Percentiles rank a stretch among this genome's conserved stretches.
phyloP scores from a whole-genome alignment of 768 basidiomycete genomes.

The Tylopilus rubrobrunneus region DNA sequence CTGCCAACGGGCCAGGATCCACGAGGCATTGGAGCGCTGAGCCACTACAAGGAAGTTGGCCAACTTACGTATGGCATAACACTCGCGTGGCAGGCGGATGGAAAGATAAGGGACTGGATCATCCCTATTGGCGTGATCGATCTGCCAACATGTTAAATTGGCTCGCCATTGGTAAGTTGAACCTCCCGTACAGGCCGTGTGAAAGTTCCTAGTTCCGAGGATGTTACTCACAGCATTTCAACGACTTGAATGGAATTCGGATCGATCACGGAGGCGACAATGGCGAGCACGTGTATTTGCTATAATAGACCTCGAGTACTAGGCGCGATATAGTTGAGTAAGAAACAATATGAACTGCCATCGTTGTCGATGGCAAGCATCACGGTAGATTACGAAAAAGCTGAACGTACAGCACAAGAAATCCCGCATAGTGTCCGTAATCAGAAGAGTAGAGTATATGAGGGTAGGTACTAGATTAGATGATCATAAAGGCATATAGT shows the following conservation, averaged over 20 bases:
- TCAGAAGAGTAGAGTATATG: neutral
- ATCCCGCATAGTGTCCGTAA: neutral
- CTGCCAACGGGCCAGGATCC: conserved; percentile 16
- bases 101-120: neutral
- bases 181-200: too few species aligned
- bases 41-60: neutral
- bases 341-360: neutral
- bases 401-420: neutral
- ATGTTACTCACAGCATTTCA: too few species aligned
- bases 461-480: neutral
- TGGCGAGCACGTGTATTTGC: too few species aligned
- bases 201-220: too few species aligned
- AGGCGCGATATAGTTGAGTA: neutral
- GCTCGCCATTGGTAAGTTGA: too few species aligned
- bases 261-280: too few species aligned
- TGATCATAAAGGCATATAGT: neutral
- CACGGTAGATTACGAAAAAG: neutral
- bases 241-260: too few species aligned
- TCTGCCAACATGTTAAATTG: too few species aligned
- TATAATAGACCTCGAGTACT: too few species aligned
- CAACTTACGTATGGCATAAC: conserved; percentile 1
- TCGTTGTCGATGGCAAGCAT: neutral
- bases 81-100: neutral
- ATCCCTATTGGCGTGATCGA: too few species aligned
- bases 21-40: conserved; percentile 13